phyloP scores from a whole-genome alignment of 2,329 filamentous ascomycete genomes.

The Fusarium sacchari region DNA sequence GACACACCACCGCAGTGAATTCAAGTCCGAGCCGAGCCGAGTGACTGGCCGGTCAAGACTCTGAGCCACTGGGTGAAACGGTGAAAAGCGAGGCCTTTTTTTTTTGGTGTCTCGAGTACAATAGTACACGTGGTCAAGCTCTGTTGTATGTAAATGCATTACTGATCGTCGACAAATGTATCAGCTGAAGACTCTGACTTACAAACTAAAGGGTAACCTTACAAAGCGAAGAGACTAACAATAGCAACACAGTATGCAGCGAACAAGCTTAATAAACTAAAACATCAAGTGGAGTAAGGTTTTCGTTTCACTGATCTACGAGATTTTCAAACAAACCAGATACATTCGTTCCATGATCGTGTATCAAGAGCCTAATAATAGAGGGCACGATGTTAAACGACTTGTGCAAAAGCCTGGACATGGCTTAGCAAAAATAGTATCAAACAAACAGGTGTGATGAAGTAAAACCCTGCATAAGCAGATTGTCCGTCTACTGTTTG shows the following conservation, averaged over 20 bases:
- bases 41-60: constrained; percentile 15
- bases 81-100: not conserved
- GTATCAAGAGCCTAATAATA: not conserved
- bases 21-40: constrained; percentile 26
- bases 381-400: not conserved
- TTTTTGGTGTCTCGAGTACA: not conserved
- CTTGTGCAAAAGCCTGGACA: not conserved
- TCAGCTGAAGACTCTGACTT: not conserved
- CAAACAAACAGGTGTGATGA: not conserved
- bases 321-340: constrained; percentile 3
- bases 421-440: not conserved
- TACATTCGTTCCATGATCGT: not conserved
- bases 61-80: not conserved
- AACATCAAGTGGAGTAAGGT: not conserved
- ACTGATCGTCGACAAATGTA: not conserved
- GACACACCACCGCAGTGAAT: not conserved
- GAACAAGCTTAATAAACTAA: not conserved
- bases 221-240: not conserved
- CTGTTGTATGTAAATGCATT: not conserved
- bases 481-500: not conserved
- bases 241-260: not conserved
- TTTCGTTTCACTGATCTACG: constrained; percentile 1
- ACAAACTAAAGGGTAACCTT: not conserved
- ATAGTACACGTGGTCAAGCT: not conserved
- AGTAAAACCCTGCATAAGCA: not conserved